Conservation (phyloP, 2,329 filamentous ascomycete species). For the Phialophora tarda region DNA sequence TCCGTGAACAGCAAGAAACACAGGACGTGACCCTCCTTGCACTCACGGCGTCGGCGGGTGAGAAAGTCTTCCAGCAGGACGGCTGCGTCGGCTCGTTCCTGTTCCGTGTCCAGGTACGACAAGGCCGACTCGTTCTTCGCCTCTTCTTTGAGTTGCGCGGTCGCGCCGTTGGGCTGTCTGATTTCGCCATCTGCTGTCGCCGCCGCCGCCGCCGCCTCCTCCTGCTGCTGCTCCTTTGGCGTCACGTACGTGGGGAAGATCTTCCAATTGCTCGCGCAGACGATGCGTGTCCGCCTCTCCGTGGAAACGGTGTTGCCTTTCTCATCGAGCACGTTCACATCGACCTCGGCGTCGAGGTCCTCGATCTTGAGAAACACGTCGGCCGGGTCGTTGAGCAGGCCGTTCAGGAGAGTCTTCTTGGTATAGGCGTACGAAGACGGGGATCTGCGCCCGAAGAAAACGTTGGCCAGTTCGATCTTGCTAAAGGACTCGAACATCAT, state of each 20-base stretch:
- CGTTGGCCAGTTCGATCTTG: slow-evolving; percentile 22
- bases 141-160: slow-evolving; percentile 13
- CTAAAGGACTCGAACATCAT: slow-evolving; percentile 25
- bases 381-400: slow-evolving; percentile 22
- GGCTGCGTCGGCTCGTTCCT: slow-evolving; percentile 26
- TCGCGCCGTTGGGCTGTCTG: background rate
- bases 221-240: slow-evolving; percentile 15
- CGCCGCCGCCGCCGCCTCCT: too few relatives aligned
- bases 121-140: slow-evolving; percentile 15
- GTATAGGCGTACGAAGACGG: slow-evolving; percentile 23
- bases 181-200: background rate
- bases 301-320: slow-evolving; percentile 20
- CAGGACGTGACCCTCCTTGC: slow-evolving; percentile 23
- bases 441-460: slow-evolving; percentile 27
- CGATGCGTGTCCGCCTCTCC: slow-evolving; percentile 23
- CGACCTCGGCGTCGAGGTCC: slow-evolving; percentile 21
- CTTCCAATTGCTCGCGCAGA: slow-evolving; percentile 31
- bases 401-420: slow-evolving; percentile 22
- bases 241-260: slow-evolving; percentile 29
- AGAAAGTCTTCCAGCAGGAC: slow-evolving; percentile 25
- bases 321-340: slow-evolving; percentile 26
- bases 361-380: slow-evolving; percentile 31
- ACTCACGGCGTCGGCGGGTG: slow-evolving; percentile 18
- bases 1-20: slow-evolving; percentile 34
- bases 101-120: slow-evolving; percentile 25